Evolutionary conservation across 257 asterid species (phyloP).

Genomic region (Nicotiana sylvestris): DNA sequence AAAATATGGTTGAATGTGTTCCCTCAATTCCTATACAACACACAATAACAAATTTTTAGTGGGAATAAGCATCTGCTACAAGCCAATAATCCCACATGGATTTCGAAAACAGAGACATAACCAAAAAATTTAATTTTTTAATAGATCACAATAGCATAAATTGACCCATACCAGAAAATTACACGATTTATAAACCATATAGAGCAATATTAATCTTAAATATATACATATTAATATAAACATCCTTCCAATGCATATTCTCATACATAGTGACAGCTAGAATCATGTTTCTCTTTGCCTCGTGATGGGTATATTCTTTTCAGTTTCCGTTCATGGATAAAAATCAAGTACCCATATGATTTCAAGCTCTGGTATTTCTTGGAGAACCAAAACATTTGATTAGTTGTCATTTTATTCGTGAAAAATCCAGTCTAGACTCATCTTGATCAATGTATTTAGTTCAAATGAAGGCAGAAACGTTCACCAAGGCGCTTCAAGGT

Average conservation of each 20-base stretch:
- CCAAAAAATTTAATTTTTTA: too few relatives aligned
- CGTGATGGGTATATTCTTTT: not conserved
- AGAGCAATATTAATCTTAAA: not conserved
- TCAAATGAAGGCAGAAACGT: not conserved
- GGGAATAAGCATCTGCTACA: not conserved
- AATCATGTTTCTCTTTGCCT: not conserved
- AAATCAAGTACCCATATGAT: not conserved
- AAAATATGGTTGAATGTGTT: conserved; percentile 85
- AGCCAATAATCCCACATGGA: not conserved
- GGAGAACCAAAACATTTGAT: not conserved
- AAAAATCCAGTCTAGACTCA: not conserved
- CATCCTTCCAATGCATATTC: not conserved
- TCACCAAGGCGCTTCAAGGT: not conserved
- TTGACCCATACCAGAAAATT: not conserved
- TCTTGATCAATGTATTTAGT: not conserved
- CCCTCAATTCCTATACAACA: conserved; percentile 61
- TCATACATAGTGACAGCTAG: not conserved
- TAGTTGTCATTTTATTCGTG: not conserved
- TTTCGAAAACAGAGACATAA: not conserved
- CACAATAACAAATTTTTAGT: not conserved
- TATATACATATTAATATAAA: not conserved
- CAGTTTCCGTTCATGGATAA: not conserved
- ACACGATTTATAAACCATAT: not conserved
- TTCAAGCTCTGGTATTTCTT: conserved; percentile 5
- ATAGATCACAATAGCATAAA: not conserved